Evolutionary conservation across 345 rosid genomes (phyloP).

Genomic region (Camelina sativa): DNA sequence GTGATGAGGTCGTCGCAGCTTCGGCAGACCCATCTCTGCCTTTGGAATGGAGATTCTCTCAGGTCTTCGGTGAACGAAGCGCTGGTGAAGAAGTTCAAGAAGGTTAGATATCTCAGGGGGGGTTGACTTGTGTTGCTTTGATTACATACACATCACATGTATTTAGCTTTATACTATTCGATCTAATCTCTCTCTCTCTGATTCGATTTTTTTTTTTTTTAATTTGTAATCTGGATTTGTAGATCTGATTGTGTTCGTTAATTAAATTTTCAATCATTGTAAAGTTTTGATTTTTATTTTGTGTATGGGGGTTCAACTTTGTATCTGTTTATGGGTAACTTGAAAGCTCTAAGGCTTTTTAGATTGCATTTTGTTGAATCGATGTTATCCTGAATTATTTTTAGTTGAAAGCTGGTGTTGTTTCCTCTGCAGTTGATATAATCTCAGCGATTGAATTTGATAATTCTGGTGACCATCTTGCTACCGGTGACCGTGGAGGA

Average conservation of each 20-base stretch:
- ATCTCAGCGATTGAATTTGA: conserved; percentile 92
- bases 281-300: conserved; percentile 30
- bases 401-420: conserved; percentile 34
- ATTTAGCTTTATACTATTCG: conserved; percentile 23
- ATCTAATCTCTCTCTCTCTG: conserved; percentile 9
- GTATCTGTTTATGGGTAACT: not conserved
- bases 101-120: conserved; percentile 49
- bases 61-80: conserved; percentile 94
- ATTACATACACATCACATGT: not conserved
- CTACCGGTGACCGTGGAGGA: conserved; percentile 98
- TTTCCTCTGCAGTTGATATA: conserved; percentile 75
- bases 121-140: conserved; percentile 11
- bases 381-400: not conserved
- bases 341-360: conserved; percentile 11
- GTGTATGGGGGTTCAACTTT: conserved; percentile 8
- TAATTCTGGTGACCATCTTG: conserved; percentile 79
- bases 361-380: not conserved
- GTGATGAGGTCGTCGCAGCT: conserved; percentile 43
- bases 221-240: not conserved
- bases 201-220: conserved; percentile 14
- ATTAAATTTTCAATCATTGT: conserved; percentile 1
- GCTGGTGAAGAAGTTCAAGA: conserved; percentile 99
- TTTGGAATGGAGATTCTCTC: conserved; percentile 96
- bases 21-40: conserved; percentile 51
- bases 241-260: conserved; percentile 30